phyloP scores from a whole-genome alignment of 345 rosid species.

The Gossypium sturtianum region DNA sequence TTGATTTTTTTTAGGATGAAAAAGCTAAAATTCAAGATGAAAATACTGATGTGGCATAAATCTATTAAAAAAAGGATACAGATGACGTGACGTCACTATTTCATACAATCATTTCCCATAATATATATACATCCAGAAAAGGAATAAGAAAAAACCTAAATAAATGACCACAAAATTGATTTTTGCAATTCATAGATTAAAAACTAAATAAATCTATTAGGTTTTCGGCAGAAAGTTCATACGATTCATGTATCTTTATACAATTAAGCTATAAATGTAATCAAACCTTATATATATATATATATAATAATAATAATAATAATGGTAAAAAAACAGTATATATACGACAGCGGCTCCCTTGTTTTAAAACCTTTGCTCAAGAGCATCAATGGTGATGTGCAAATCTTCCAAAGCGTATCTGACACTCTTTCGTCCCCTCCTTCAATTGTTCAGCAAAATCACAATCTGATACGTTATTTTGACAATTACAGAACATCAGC shows the following conservation, averaged over 20 bases:
- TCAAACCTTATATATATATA: neutral
- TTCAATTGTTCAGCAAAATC: constrained; percentile 3
- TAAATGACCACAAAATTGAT: neutral
- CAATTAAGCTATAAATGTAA: neutral
- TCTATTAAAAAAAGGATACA: too few relatives aligned
- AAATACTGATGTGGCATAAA: too few relatives aligned
- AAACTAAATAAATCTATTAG: neutral
- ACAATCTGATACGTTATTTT: constrained; percentile 11
- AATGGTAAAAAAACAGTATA: too few relatives aligned
- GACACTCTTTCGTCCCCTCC: constrained; percentile 6
- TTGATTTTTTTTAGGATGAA: too few relatives aligned
- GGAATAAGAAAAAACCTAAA: too few relatives aligned
- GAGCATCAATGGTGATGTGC: neutral
- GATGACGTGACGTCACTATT: too few relatives aligned
- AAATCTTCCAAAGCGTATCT: constrained; percentile 8
- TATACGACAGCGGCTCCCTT: neutral
- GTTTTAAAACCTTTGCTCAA: neutral
- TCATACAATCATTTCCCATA: too few relatives aligned
- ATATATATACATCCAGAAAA: too few relatives aligned
- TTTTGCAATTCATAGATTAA: neutral
- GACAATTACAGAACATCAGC: constrained; percentile 21
- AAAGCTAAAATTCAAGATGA: too few relatives aligned
- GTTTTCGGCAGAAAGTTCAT: neutral
- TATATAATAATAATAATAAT: neutral
- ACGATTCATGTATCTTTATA: neutral